Conservation (phyloP, 75 land plant species). For the Ceratopteris richardii region DNA sequence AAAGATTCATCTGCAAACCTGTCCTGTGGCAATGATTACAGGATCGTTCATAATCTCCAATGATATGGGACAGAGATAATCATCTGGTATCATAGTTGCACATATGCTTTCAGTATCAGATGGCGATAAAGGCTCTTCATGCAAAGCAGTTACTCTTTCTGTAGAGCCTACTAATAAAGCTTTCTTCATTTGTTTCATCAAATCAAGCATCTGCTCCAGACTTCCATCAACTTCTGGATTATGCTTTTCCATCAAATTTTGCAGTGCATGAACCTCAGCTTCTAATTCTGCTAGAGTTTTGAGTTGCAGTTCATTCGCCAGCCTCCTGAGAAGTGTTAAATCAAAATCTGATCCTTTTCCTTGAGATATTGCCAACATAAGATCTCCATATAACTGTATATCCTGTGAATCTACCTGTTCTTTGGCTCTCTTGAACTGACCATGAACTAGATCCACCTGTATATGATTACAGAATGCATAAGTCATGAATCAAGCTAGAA, state of each 20-base stretch:
- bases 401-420: slow-evolving; percentile 45
- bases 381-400: slow-evolving; percentile 30
- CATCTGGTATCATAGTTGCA: slow-evolving; percentile 45
- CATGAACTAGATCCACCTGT: slow-evolving; percentile 69
- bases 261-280: slow-evolving; percentile 53
- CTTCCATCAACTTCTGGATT: background rate
- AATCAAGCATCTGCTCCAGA: slow-evolving; percentile 36
- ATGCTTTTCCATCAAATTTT: slow-evolving; percentile 35
- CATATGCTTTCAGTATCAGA: too few relatives aligned
- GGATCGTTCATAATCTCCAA: slow-evolving; percentile 86
- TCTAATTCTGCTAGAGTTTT: slow-evolving; percentile 46
- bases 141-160: slow-evolving; percentile 19
- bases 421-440: slow-evolving; percentile 73
- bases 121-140: slow-evolving; percentile 6
- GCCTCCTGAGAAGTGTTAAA: slow-evolving; percentile 36
- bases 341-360: slow-evolving; percentile 34
- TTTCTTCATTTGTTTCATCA: slow-evolving; percentile 52
- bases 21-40: slow-evolving; percentile 81
- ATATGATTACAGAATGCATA: too few relatives aligned
- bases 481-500: too few relatives aligned
- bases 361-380: slow-evolving; percentile 20
- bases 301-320: slow-evolving; percentile 65
- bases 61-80: slow-evolving; percentile 75
- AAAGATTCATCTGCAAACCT: slow-evolving; percentile 8
- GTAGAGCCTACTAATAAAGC: slow-evolving; percentile 31